These are phyloP conservation scores for Chaetoceros tenuissimus DNA, from an alignment of 108 stramenopile species.

Conservation along the genomic window DNA sequence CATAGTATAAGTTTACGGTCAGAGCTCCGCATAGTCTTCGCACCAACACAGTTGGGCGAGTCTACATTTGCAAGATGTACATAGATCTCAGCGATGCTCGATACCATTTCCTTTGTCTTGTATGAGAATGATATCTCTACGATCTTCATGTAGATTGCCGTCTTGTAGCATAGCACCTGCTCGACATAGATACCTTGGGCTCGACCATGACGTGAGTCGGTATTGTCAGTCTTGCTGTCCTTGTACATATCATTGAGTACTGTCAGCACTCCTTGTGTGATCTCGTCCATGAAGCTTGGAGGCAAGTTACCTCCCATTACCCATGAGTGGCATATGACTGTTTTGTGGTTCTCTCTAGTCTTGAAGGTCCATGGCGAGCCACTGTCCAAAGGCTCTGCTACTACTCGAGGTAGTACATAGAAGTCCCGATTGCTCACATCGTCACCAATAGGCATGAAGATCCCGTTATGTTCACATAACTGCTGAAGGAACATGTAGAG, in stretches of 20 bases:
- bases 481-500: neutral
- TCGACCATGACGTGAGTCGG: neutral
- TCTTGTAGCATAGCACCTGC: neutral
- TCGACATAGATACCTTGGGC: neutral
- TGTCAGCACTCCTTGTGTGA: neutral
- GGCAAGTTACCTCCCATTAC: neutral
- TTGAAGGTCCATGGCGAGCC: neutral
- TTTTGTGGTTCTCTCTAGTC: neutral
- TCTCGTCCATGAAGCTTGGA: neutral
- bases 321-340: neutral
- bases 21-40: neutral
- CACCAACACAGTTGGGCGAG: neutral
- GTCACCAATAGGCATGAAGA: neutral
- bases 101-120: neutral
- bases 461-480: neutral
- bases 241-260: neutral
- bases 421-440: neutral
- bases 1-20: constrained; percentile 39
- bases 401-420: neutral
- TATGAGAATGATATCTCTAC: neutral
- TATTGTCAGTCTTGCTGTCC: neutral
- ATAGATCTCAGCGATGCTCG: neutral
- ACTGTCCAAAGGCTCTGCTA: neutral
- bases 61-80: neutral
- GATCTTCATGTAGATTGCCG: neutral